These are phyloP conservation scores for Nicotiana sylvestris DNA, from an alignment of 257 asterid species.

Conservation along the genomic window DNA sequence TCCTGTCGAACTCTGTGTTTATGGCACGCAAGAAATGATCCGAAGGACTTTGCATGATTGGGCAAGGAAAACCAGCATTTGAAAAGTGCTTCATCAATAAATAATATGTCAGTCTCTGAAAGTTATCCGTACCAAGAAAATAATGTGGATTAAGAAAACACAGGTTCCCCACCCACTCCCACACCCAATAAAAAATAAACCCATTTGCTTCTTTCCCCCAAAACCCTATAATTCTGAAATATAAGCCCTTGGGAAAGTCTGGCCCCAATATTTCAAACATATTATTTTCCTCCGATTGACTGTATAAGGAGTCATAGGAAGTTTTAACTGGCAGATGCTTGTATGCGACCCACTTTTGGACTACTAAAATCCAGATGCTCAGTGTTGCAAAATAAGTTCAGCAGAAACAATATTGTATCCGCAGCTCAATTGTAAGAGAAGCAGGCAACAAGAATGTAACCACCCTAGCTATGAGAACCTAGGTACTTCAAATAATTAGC, in stretches of 20 bases:
- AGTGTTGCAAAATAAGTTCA: neutral
- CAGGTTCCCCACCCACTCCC: neutral
- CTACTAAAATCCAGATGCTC: neutral
- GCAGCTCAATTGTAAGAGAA: neutral
- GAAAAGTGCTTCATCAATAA: constrained; percentile 77
- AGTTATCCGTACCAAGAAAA: neutral
- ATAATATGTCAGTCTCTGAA: neutral
- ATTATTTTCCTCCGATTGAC: neutral
- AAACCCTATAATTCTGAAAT: neutral
- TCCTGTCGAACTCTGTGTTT: constrained; percentile 93
- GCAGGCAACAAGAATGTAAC: neutral
- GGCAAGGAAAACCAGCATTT: constrained; percentile 99
- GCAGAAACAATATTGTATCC: neutral
- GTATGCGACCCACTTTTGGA: neutral
- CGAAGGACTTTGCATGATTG: constrained; percentile 99
- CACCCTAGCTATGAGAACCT: neutral
- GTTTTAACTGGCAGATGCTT: neutral
- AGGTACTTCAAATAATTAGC: neutral
- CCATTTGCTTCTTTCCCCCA: neutral
- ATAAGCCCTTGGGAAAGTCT: neutral
- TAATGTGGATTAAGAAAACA: neutral
- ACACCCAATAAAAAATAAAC: neutral
- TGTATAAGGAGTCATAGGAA: neutral
- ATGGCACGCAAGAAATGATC: constrained; percentile 99
- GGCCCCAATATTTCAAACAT: neutral